Conservation (phyloP, 2,329 filamentous ascomycete species). For the Ophiostoma sp. region DNA sequence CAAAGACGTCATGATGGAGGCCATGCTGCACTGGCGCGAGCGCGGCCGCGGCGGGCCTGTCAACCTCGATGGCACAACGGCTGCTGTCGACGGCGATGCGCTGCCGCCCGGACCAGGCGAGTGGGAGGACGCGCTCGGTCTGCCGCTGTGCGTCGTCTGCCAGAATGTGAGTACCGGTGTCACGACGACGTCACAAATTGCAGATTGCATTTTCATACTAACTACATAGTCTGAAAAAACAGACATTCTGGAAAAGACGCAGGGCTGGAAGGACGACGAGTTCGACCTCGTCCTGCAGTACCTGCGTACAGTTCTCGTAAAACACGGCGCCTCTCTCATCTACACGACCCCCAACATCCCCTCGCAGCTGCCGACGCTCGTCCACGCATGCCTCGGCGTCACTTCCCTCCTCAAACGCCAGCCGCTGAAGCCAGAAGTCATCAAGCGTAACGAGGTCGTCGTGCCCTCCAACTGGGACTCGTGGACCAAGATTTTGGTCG, state of each 20-base stretch:
- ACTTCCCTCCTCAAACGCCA: slow-evolving; percentile 75
- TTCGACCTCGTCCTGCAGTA: slow-evolving; percentile 96
- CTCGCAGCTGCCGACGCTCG: slow-evolving; percentile 70
- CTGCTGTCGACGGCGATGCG: slow-evolving; percentile 55
- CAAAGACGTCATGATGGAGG: slow-evolving; percentile 79
- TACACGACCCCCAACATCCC: slow-evolving; percentile 74
- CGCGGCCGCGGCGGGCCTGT: slow-evolving; percentile 61
- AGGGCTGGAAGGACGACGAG: slow-evolving; percentile 90
- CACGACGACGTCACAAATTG: neutral
- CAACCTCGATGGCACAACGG: slow-evolving; percentile 56
- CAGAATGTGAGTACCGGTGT: slow-evolving; percentile 66
- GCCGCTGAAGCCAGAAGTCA: slow-evolving; percentile 81
- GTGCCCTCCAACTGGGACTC: slow-evolving; percentile 98
- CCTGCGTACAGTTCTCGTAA: slow-evolving; percentile 79
- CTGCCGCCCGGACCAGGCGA: slow-evolving; percentile 81
- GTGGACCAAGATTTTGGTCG: slow-evolving; percentile 91
- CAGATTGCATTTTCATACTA: neutral
- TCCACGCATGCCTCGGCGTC: slow-evolving; percentile 82
- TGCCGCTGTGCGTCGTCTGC: slow-evolving; percentile 90
- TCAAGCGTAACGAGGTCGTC: slow-evolving; percentile 88
- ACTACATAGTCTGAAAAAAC: slow-evolving; percentile 70
- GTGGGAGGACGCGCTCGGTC: slow-evolving; percentile 83
- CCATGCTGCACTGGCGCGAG: slow-evolving; percentile 74
- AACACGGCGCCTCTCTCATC: slow-evolving; percentile 77
- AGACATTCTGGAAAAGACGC: slow-evolving; percentile 80